Conservation (phyloP, 345 rosid species). For the Boechera retrofracta region DNA sequence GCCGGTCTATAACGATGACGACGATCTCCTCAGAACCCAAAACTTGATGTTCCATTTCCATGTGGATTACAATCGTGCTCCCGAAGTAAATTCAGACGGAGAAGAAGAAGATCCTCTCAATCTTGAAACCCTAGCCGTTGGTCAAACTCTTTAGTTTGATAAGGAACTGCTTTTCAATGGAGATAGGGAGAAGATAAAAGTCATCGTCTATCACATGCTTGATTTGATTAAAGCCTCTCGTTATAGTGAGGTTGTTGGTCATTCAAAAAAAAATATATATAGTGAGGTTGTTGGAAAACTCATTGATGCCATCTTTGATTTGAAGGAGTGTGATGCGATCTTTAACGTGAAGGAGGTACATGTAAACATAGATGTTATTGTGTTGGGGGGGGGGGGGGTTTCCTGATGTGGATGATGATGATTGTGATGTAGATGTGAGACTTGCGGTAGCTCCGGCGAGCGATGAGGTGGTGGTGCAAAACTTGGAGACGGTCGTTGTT, state of each 20-base stretch:
- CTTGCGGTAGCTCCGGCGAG: constrained; percentile 6
- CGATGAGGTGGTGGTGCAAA: neutral
- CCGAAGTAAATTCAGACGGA: neutral
- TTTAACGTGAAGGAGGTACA: neutral
- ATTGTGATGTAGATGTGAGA: neutral
- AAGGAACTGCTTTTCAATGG: neutral
- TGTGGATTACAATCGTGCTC: neutral
- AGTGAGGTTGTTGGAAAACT: neutral
- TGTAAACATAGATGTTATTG: neutral
- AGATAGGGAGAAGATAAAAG: neutral
- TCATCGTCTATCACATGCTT: neutral
- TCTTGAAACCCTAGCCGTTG: neutral
- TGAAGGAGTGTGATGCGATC: neutral
- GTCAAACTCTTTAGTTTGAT: neutral
- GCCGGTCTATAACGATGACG: neutral
- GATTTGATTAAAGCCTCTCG: neutral
- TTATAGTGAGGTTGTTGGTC: neutral
- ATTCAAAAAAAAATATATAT: neutral
- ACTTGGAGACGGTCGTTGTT: constrained; percentile 14
- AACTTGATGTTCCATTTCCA: neutral
- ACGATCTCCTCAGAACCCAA: neutral
- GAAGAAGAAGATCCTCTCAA: neutral
- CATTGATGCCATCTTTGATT: neutral
- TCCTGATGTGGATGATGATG: neutral
- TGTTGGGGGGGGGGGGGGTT: neutral